Percentiles rank a stretch among this genome's conserved stretches.
Conservation (phyloP, 345 rosid species). For the thale cress (Arabidopsis thaliana) region TAIR10.1 NC_003076.8:6315001-6315500, state of each 20-base stretch:
- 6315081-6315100: neutral
- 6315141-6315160: no score
- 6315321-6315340: neutral
- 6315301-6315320: neutral
- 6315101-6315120: neutral
- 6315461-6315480: conserved; percentile 50
- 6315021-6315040: neutral
- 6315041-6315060: neutral
- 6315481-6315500: conserved; percentile 45
- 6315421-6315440: conserved; percentile 44
- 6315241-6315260: no score
- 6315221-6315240: no score
- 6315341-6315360: neutral
- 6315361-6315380: conserved; percentile 19
- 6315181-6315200: no score
- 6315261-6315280: neutral
- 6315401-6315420: conserved; percentile 19
- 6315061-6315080: neutral
- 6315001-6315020: neutral
- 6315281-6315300: neutral
- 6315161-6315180: no score
- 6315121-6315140: no score
- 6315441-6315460: conserved; percentile 49
- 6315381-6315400: conserved; percentile 24
- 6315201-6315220: no score